A percentile compares a stretch with the other conserved stretches of the same genome.
phyloP scores from a whole-genome alignment of 2,329 filamentous ascomycete genomes.

The Arthrobotrys entomopaga region DNA sequence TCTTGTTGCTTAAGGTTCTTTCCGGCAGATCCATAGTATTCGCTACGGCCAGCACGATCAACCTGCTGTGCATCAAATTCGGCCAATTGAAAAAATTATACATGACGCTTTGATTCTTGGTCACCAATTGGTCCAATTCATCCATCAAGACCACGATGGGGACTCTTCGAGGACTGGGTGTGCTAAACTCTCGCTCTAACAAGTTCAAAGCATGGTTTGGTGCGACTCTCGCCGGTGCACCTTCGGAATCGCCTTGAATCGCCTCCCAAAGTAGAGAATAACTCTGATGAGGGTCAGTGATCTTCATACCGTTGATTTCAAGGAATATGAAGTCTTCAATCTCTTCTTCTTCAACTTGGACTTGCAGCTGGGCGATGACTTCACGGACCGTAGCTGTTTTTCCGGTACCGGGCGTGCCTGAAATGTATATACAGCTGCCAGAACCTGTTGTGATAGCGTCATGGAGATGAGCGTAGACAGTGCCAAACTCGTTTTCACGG shows the following conservation, averaged over 20 bases:
- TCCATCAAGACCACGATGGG: slow-evolving; percentile 99
- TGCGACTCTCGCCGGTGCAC: slow-evolving; percentile 72
- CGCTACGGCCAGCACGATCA: slow-evolving; percentile 96
- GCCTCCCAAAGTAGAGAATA: slow-evolving; percentile 97
- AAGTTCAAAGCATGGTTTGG: slow-evolving; percentile 90
- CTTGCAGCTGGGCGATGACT: slow-evolving; percentile 87
- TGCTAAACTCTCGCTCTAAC: slow-evolving; percentile 89
- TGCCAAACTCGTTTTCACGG: slow-evolving; percentile 87
- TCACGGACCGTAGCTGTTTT: slow-evolving; percentile 98
- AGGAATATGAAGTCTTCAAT: slow-evolving; percentile 99
- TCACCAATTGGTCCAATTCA: slow-evolving; percentile 95
- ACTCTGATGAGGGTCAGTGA: slow-evolving; percentile 95
- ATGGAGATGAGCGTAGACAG: slow-evolving; percentile 92
- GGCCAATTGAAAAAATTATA: slow-evolving; percentile 99
- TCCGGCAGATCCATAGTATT: slow-evolving; percentile 99
- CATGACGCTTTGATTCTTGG: slow-evolving; percentile 99
- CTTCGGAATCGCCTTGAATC: slow-evolving; percentile 76
- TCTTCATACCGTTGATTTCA: slow-evolving; percentile 99
- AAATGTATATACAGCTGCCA: slow-evolving; percentile 98
- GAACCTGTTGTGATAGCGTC: slow-evolving; percentile 92
- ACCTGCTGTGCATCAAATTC: slow-evolving; percentile 83
- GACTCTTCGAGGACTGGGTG: slow-evolving; percentile 87
- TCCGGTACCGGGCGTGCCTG: slow-evolving; percentile 95
- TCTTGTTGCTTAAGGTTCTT: slow-evolving; percentile 96
- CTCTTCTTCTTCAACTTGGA: slow-evolving; percentile 87